Evolutionary conservation across 2,329 filamentous ascomycete species (phyloP).

Genomic region (Clarireedia sp.): DNA sequence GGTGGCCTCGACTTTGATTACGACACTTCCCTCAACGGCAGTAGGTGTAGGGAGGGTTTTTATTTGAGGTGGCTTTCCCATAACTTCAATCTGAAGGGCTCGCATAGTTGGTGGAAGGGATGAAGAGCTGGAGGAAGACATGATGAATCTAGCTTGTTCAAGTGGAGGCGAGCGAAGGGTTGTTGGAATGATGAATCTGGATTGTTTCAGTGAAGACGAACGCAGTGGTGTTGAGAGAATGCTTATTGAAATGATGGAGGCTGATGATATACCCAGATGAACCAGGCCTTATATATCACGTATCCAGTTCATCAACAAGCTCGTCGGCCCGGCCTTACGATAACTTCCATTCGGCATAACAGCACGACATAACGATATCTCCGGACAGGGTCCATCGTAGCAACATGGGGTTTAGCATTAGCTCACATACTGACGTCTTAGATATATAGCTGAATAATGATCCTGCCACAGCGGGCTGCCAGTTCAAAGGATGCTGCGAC

Average conservation of each 20-base stretch:
- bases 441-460: no score
- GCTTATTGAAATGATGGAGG: not conserved
- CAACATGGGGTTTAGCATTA: not conserved
- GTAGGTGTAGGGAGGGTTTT: constrained; percentile 30
- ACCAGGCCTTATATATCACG: no score
- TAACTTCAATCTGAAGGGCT: not conserved
- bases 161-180: no score
- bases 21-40: constrained; percentile 30
- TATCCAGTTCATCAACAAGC: no score
- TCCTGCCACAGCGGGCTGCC: no score
- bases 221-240: no score
- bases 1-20: constrained; percentile 33
- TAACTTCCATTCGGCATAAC: no score
- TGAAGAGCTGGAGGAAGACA: not conserved
- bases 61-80: constrained; percentile 18
- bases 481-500: no score
- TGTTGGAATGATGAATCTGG: not conserved
- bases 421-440: not conserved
- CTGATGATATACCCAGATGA: not conserved
- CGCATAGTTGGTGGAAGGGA: not conserved
- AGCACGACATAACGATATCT: not conserved
- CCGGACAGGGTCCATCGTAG: not conserved
- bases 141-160: not conserved
- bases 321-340: no score
- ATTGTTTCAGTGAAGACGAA: no score